Percentiles rank a stretch among this genome's conserved stretches.
Conservation (phyloP, 768 basidiomycete species). For the Hericium coralloides region DNA sequence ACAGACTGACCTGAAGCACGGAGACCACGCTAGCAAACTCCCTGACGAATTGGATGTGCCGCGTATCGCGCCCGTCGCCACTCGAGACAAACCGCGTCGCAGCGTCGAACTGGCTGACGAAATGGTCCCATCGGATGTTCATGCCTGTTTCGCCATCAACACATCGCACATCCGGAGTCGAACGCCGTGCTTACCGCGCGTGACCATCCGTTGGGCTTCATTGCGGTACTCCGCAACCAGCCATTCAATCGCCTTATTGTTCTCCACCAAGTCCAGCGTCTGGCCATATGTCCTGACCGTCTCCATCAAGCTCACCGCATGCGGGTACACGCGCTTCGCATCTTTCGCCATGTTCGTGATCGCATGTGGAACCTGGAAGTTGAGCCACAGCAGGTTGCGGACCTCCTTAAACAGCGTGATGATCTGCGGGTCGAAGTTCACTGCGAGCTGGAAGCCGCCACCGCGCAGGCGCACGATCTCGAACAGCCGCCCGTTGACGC, state of each 20-base stretch:
- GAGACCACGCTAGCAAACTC: conserved; percentile 94
- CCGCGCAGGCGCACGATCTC: conserved; percentile 76
- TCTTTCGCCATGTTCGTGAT: conserved; percentile 98
- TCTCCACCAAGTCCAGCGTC: conserved; percentile 85
- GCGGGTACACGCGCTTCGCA: conserved; percentile 95
- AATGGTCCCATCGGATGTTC: conserved; percentile 94
- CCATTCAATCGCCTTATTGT: conserved; percentile 87
- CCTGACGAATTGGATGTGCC: conserved; percentile 89
- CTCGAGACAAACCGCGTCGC: conserved; percentile 56
- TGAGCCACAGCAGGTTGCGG: conserved; percentile 89
- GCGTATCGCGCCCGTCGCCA: conserved; percentile 73
- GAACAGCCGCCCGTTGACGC: conserved; percentile 85
- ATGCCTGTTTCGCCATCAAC: conserved; percentile 51
- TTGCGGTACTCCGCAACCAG: conserved; percentile 92
- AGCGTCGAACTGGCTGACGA: conserved; percentile 89
- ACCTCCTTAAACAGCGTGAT: conserved; percentile 99
- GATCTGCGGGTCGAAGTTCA: conserved; percentile 97
- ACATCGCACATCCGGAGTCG: not conserved
- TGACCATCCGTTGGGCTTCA: conserved; percentile 89
- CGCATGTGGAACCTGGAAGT: conserved; percentile 91
- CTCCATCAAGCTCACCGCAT: conserved; percentile 98
- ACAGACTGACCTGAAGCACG: conserved; percentile 61
- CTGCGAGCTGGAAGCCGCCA: conserved; percentile 77
- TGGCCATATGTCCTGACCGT: conserved; percentile 97
- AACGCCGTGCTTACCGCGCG: conserved; percentile 53